Conservation (phyloP, 2,329 filamentous ascomycete genomes). For the Colletotrichum euphorbiae region DNA sequence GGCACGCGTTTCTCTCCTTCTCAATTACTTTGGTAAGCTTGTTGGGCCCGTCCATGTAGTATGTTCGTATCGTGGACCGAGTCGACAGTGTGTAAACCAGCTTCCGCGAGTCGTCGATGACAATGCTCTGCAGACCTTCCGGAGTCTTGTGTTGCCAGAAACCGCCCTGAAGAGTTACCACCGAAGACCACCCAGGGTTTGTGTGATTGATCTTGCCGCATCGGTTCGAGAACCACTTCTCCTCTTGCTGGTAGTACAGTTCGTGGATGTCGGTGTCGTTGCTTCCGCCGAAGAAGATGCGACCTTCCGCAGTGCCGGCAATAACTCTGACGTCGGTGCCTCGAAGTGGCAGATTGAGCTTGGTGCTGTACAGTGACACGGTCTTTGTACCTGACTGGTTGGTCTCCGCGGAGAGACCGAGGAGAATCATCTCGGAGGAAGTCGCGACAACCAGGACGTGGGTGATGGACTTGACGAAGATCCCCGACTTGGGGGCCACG, state of each 20-base stretch:
- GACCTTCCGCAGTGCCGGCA: conserved; percentile 83
- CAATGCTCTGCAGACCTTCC: conserved; percentile 82
- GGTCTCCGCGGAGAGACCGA: conserved; percentile 81
- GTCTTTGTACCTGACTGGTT: conserved; percentile 76
- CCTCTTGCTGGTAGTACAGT: conserved; percentile 95
- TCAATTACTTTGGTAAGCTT: conserved; percentile 73
- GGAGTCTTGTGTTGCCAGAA: conserved; percentile 63
- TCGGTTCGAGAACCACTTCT: conserved; percentile 93
- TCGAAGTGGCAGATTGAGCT: conserved; percentile 82
- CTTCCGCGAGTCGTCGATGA: conserved; percentile 87
- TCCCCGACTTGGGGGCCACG: conserved; percentile 83
- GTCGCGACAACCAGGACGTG: conserved; percentile 93
- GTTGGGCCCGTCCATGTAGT: conserved; percentile 79
- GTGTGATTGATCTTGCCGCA: conserved; percentile 93
- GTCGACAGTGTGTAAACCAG: conserved; percentile 93
- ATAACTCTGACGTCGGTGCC: conserved; percentile 83
- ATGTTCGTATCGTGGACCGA: conserved; percentile 88
- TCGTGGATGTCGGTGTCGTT: conserved; percentile 91
- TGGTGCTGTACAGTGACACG: conserved; percentile 87
- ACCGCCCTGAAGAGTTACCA: conserved; percentile 64
- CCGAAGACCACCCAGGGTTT: conserved; percentile 75
- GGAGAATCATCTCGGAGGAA: conserved; percentile 82
- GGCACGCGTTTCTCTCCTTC: conserved; percentile 70
- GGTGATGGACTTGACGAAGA: conserved; percentile 88
- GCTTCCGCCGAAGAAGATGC: conserved; percentile 91